Conservation (phyloP, 2,329 filamentous ascomycete genomes). For the Biscogniauxia mediterranea region DNA sequence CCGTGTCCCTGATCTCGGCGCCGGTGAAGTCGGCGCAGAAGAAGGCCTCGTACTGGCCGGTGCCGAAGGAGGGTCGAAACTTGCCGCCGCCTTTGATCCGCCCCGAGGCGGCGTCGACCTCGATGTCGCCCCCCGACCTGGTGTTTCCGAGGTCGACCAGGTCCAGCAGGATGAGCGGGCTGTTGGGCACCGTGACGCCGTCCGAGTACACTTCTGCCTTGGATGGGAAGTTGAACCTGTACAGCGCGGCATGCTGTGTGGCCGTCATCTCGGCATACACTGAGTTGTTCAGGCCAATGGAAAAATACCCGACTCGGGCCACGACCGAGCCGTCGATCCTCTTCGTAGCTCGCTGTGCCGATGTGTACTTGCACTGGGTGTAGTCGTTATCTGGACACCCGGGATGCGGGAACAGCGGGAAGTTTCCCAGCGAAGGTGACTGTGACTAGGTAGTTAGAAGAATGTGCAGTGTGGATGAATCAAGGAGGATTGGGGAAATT, state of each 20-base stretch:
- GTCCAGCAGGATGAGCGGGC: slow-evolving; percentile 59
- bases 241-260: slow-evolving; percentile 57
- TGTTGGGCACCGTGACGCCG: slow-evolving; percentile 35
- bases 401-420: slow-evolving; percentile 51
- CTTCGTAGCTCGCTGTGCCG: slow-evolving; percentile 43
- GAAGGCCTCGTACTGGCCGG: slow-evolving; percentile 54
- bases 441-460: slow-evolving; percentile 24
- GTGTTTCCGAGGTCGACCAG: slow-evolving; percentile 55
- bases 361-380: slow-evolving; percentile 50
- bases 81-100: slow-evolving; percentile 59
- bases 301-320: slow-evolving; percentile 60
- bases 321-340: slow-evolving; percentile 50
- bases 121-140: slow-evolving; percentile 48
- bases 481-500: slow-evolving; percentile 2
- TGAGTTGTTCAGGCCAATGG: slow-evolving; percentile 53
- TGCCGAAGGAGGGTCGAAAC: slow-evolving; percentile 61
- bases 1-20: slow-evolving; percentile 52
- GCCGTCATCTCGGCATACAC: slow-evolving; percentile 62
- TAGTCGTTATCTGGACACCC: slow-evolving; percentile 48
- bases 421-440: slow-evolving; percentile 50
- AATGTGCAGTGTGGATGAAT: not conserved
- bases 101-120: slow-evolving; percentile 49
- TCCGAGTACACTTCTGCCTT: slow-evolving; percentile 23
- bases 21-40: slow-evolving; percentile 62
- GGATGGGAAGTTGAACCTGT: slow-evolving; percentile 55